A percentile compares a stretch with the other conserved stretches of the same genome.
Evolutionary conservation across 2,329 filamentous ascomycete species (phyloP).

Genomic region (Coniochaeta pulveracea): DNA sequence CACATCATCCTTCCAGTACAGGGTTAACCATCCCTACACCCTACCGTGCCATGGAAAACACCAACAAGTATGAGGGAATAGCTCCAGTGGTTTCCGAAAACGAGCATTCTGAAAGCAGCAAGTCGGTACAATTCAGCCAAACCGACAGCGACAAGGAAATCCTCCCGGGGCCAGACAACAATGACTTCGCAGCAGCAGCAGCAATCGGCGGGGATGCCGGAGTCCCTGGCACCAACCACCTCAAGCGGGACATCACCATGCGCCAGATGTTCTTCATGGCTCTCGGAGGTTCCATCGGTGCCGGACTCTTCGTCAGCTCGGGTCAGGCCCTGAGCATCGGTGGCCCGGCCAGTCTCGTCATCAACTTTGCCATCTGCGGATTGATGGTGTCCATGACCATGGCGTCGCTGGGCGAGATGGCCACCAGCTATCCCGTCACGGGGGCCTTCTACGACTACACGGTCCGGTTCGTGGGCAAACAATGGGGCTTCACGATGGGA

Average conservation of each 20-base stretch:
- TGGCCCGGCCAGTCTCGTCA: slow-evolving; percentile 18
- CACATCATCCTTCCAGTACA: too few species aligned
- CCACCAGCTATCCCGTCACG: slow-evolving; percentile 20
- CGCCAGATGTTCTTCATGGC: slow-evolving; percentile 24
- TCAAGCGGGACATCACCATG: slow-evolving; percentile 17
- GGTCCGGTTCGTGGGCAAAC: slow-evolving; percentile 22
- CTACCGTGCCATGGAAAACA: too few species aligned
- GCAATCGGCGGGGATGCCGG: too few species aligned
- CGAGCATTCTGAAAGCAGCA: too few species aligned
- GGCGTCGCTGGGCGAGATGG: slow-evolving; percentile 18
- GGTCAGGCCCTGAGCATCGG: slow-evolving; percentile 18
- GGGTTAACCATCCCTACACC: too few species aligned
- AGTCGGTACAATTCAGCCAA: too few species aligned
- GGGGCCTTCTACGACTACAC: slow-evolving; percentile 28
- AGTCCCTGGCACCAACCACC: slow-evolving; percentile 7
- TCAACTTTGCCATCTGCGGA: slow-evolving; percentile 20
- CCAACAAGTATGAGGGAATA: too few species aligned
- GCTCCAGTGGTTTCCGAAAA: too few species aligned
- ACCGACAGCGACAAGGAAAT: too few species aligned
- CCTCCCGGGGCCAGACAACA: too few species aligned
- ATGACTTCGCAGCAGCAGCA: too few species aligned
- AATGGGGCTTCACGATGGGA: slow-evolving; percentile 27
- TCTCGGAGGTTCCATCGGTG: slow-evolving; percentile 23
- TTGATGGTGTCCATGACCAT: slow-evolving; percentile 20
- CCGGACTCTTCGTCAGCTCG: slow-evolving; percentile 22